Percentiles rank a stretch among this genome's conserved stretches.
These are phyloP conservation scores for Neurospora cerealis DNA, from an alignment of 495 filamentous ascomycete species.

Conservation along the genomic window DNA sequence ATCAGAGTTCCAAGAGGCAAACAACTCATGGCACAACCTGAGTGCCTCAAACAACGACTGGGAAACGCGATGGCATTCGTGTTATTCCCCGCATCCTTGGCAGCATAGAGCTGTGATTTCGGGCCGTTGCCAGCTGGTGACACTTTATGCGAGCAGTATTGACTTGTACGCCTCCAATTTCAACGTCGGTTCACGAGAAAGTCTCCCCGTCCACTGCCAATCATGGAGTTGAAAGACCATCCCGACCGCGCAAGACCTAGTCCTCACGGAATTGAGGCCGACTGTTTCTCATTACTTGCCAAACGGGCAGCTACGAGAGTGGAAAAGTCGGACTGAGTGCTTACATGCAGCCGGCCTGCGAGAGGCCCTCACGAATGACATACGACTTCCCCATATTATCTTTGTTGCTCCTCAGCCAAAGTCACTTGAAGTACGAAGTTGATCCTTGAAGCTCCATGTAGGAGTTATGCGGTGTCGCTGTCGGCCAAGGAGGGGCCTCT, in stretches of 20 bases:
- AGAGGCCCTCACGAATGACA: not conserved
- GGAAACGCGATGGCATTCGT: not conserved
- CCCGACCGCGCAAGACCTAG: not conserved
- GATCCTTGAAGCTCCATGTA: not conserved
- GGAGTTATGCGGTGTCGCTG: not conserved
- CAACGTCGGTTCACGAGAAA: not conserved
- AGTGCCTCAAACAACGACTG: not conserved
- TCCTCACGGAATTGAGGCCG: not conserved
- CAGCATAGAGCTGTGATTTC: not conserved
- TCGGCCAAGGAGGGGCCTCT: not conserved
- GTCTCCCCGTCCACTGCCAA: not conserved
- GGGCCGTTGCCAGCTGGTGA: not conserved
- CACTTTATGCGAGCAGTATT: not conserved
- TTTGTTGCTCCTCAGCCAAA: not conserved
- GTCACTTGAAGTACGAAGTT: not conserved
- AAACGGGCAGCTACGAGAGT: not conserved
- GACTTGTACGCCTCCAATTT: not conserved
- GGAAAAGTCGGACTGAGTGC: not conserved
- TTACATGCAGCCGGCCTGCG: not conserved
- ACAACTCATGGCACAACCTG: not conserved
- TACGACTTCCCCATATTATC: not conserved
- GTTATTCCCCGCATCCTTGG: not conserved
- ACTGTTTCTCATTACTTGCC: not conserved
- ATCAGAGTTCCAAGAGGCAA: not conserved
- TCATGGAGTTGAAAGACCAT: not conserved